Evolutionary conservation across 345 rosid genomes (phyloP).

Genomic region (Lagerstroemia speciosa): DNA sequence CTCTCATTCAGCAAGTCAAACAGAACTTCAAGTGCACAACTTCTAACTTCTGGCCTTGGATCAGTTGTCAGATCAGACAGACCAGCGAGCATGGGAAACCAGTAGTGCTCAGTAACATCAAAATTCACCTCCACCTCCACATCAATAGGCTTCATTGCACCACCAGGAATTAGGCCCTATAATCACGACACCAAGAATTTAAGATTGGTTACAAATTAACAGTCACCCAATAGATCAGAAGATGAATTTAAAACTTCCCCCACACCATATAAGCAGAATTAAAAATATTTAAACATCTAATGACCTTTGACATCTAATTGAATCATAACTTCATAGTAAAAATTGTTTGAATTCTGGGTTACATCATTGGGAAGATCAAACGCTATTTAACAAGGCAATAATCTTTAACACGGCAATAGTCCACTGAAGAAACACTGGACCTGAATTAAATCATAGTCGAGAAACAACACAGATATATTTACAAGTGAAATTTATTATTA

Average conservation of each 20-base stretch:
- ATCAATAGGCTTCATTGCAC: slow-evolving; percentile 66
- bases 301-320: neutral
- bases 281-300: neutral
- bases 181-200: slow-evolving; percentile 15
- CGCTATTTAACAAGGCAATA: neutral
- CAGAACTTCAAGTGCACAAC: slow-evolving; percentile 85
- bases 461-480: neutral
- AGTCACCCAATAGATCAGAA: neutral
- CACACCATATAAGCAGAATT: neutral
- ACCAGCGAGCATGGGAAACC: slow-evolving; percentile 96
- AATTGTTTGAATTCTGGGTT: neutral
- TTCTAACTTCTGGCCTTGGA: slow-evolving; percentile 71
- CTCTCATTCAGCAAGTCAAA: slow-evolving; percentile 90
- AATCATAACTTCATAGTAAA: neutral
- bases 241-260: neutral
- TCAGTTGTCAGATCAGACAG: slow-evolving; percentile 85
- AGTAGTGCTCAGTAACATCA: slow-evolving; percentile 85
- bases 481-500: neutral
- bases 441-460: neutral
- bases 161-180: slow-evolving; percentile 85
- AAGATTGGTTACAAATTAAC: slow-evolving; percentile 1
- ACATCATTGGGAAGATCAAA: neutral
- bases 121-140: slow-evolving; percentile 37
- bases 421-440: too few species aligned
- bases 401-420: too few species aligned